A percentile compares a stretch with the other conserved stretches of the same genome.
Conservation (phyloP, 1,284 basidiomycete genomes). For the Cystobasidium pallidum region DNA sequence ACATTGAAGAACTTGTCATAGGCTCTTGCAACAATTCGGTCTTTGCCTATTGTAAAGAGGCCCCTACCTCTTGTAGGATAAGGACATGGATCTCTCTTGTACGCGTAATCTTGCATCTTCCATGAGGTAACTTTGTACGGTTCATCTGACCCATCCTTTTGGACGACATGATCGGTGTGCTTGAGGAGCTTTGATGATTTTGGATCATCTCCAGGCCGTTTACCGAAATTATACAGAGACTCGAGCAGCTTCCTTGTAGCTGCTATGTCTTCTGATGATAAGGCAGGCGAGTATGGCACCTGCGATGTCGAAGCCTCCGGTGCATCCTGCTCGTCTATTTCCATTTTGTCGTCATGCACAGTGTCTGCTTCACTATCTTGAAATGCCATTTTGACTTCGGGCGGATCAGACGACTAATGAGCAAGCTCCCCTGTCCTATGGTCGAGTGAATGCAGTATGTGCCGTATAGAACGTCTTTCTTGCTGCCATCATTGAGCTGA, state of each 20-base stretch:
- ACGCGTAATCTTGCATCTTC: slow-evolving; percentile 96
- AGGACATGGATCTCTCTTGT: slow-evolving; percentile 81
- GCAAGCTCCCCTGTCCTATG: too few relatives aligned
- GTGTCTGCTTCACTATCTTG: not conserved
- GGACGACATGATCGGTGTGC: slow-evolving; percentile 38
- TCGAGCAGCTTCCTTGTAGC: slow-evolving; percentile 30
- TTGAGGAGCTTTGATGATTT: slow-evolving; percentile 40
- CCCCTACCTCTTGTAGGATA: slow-evolving; percentile 90
- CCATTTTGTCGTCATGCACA: slow-evolving; percentile 26
- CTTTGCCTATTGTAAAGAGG: slow-evolving; percentile 67
- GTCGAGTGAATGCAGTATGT: not conserved
- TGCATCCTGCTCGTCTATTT: not conserved
- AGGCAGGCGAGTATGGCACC: slow-evolving; percentile 24
- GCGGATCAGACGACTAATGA: too few relatives aligned
- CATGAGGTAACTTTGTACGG: slow-evolving; percentile 68
- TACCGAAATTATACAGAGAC: slow-evolving; percentile 31
- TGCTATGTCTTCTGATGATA: slow-evolving; percentile 13
- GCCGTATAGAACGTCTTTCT: not conserved
- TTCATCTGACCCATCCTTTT: slow-evolving; percentile 8
- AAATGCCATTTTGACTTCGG: not conserved
- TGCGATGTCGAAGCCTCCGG: slow-evolving; percentile 32
- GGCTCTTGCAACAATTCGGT: slow-evolving; percentile 80
- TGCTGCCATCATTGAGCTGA: not conserved
- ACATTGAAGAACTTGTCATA: slow-evolving; percentile 99
- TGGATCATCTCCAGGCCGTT: slow-evolving; percentile 24